Evolutionary conservation across 2,329 filamentous ascomycete species (phyloP).

Genomic region (Cladosporium sp.): DNA sequence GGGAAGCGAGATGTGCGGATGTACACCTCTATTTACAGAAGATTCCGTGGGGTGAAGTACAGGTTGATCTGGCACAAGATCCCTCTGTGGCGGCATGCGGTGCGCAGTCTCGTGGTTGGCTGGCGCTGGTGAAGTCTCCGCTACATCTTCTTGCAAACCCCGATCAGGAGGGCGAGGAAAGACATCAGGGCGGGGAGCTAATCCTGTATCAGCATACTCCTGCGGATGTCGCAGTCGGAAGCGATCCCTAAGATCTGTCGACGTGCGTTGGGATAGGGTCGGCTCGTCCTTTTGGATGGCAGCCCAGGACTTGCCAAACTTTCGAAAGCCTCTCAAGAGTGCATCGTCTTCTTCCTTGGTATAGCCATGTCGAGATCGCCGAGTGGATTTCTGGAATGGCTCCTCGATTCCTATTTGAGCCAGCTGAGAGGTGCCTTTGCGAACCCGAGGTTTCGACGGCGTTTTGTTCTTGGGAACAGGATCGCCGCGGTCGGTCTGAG

Average conservation of each 20-base stretch:
- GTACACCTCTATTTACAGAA: constrained; percentile 13
- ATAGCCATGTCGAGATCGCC: constrained; percentile 57
- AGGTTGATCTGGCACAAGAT: neutral
- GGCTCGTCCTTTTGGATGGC: constrained; percentile 56
- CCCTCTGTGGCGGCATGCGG: neutral
- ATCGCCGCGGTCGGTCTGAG: neutral
- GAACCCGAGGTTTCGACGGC: constrained; percentile 28
- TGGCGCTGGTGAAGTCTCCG: neutral
- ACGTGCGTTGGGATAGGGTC: constrained; percentile 29
- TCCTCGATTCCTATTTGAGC: constrained; percentile 50
- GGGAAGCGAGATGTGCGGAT: constrained; percentile 27
- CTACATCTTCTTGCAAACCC: neutral
- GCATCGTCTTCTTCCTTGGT: constrained; percentile 59
- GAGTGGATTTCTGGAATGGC: constrained; percentile 51
- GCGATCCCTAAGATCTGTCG: constrained; percentile 62
- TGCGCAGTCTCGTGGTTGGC: neutral
- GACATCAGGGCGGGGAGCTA: constrained; percentile 39
- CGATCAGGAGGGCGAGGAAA: constrained; percentile 26
- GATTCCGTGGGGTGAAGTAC: neutral
- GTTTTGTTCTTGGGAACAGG: neutral
- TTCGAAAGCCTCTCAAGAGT: constrained; percentile 58
- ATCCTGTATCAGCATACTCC: constrained; percentile 53
- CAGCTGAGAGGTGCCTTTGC: constrained; percentile 36
- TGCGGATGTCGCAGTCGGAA: constrained; percentile 62
- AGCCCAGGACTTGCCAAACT: constrained; percentile 62